Evolutionary conservation across 108 stramenopile species (phyloP).

Genomic region (Schizochytrium sp.): DNA sequence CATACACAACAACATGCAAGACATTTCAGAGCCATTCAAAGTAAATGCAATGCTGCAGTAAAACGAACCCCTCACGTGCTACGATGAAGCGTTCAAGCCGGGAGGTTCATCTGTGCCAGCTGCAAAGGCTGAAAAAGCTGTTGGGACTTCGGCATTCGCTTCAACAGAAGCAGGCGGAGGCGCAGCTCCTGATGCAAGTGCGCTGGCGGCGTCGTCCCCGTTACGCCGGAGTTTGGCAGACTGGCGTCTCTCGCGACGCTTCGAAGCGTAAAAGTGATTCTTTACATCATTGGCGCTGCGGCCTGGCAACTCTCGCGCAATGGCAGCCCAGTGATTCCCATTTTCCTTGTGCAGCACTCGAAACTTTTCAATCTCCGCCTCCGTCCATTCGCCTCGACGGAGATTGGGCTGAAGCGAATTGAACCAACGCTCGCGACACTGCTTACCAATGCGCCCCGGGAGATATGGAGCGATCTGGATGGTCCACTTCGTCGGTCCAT

Average conservation of each 20-base stretch:
- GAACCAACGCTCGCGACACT: slow-evolving; percentile 45
- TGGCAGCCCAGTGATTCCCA: slow-evolving; percentile 44
- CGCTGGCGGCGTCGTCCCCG: neutral
- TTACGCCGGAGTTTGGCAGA: neutral
- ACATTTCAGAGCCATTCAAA: too few relatives aligned
- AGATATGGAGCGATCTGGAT: slow-evolving; percentile 29
- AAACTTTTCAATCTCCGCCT: slow-evolving; percentile 35
- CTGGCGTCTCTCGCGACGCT: slow-evolving; percentile 12
- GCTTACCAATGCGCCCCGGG: slow-evolving; percentile 40
- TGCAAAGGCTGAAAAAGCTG: too few relatives aligned
- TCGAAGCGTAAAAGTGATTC: slow-evolving; percentile 40
- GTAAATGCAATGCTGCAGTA: too few relatives aligned
- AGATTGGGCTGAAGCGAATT: slow-evolving; percentile 46
- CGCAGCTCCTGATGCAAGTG: neutral
- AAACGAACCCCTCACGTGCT: too few relatives aligned
- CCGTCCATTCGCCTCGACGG: slow-evolving; percentile 31
- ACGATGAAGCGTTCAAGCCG: too few relatives aligned
- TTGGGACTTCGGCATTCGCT: too few relatives aligned
- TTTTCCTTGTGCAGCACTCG: slow-evolving; percentile 23
- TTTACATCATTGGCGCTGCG: slow-evolving; percentile 43
- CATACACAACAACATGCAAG: too few relatives aligned
- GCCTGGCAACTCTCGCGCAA: slow-evolving; percentile 39
- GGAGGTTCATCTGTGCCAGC: too few relatives aligned
- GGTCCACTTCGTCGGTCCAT: slow-evolving; percentile 39
- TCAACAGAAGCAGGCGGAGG: neutral